phyloP scores from a whole-genome alignment of 768 basidiomycete species.

The Tricholoma matsutake region DNA sequence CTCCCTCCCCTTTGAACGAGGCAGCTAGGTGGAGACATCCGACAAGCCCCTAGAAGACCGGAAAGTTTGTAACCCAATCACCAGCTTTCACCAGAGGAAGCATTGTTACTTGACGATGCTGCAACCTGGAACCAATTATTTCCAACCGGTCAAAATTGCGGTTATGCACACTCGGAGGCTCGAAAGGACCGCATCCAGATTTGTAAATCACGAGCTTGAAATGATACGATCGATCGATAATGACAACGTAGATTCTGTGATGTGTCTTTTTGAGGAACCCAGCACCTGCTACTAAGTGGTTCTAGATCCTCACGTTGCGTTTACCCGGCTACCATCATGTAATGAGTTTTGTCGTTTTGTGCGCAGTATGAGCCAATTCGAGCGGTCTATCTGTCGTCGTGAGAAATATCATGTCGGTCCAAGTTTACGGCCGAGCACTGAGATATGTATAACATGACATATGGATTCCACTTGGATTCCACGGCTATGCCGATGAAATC shows the following conservation, averaged over 20 bases:
- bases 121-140: not conserved
- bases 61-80: not conserved
- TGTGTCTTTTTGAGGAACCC: too few relatives aligned
- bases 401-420: conserved; percentile 7
- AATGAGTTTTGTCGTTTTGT: not conserved
- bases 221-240: not conserved
- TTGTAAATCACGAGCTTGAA: conserved; percentile 9
- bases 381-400: not conserved
- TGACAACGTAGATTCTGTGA: not conserved
- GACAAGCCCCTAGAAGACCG: not conserved
- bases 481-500: not conserved
- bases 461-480: not conserved
- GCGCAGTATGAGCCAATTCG: not conserved
- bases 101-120: not conserved
- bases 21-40: not conserved
- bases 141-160: conserved; percentile 1
- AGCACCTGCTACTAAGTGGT: too few relatives aligned
- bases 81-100: not conserved
- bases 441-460: not conserved
- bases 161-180: conserved; percentile 30
- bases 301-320: not conserved
- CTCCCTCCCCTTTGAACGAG: not conserved
- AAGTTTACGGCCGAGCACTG: conserved; percentile 12
- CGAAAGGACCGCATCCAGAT: conserved; percentile 29
- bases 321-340: not conserved